Base-by-base conservation (phyloP, 441 rosid genomes). In the Jatropha podagrica region DNA sequence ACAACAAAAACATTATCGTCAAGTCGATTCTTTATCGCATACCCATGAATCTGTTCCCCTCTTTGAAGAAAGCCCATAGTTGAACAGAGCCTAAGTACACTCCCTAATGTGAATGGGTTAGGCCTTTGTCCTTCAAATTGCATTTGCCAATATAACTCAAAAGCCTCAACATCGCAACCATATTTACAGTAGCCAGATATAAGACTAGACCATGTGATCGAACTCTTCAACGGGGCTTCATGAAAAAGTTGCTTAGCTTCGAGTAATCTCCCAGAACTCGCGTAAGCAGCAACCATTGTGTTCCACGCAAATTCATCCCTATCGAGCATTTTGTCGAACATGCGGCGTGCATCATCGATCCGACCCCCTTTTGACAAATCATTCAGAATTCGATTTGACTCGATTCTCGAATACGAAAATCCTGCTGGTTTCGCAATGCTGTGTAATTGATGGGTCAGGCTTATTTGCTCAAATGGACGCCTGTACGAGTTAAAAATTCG, bases 251-350 rank as follows among this genome's bases (percentile, higher is more conserved):
- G 64, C 38, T 76, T 69, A 5, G 97, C 99, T 76, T 91, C 97
- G 55, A 23, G 11, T 4, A 93, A 78, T 77, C 87, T 81, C n/a
- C 99, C 92, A 8, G 90, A 88, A 65, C 55, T 77, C 38, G 95
- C 88, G 83, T 90, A 95, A 65, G 88, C 96, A 68, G 89, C 83
- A 58, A 91, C 81, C 90, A 95, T 88, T 2, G 92, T 91, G 82
- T 95, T 95, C 98, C 97, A 93, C 2, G 96, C 67, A 77, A 85
- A 93, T 71, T 89, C 90, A 63, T 93, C 98, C 73, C 84, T 87
- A 0, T 85, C 86, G 7, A 81, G 80, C 90, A 91, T 88, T 87
- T 83, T 79, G 62, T 89, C 95, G 84, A 90, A 93, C 92, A 91
- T 3, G 17, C 83, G 78, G 79, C 89, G 92, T 7, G 96, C 98